A percentile compares a stretch with the other conserved stretches of the same genome.
Evolutionary conservation across 2,329 filamentous ascomycete species (phyloP).

Genomic region (Hymenoscyphus scutula): DNA sequence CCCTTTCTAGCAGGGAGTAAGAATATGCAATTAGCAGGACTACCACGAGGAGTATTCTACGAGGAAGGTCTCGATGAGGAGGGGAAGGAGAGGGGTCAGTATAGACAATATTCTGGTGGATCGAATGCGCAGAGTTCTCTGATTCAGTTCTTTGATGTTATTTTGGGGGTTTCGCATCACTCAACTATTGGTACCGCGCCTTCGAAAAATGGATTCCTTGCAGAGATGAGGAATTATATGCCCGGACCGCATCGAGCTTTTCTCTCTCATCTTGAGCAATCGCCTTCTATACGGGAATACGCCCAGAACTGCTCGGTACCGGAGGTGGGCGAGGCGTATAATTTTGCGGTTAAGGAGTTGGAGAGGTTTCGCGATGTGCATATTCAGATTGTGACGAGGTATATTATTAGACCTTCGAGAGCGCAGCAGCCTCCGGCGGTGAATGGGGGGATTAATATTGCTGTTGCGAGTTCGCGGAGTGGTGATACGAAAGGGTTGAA

Average conservation of each 20-base stretch:
- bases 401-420: slow-evolving; percentile 78
- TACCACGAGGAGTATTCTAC: slow-evolving; percentile 82
- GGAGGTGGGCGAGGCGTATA: slow-evolving; percentile 61
- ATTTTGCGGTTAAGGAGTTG: slow-evolving; percentile 72
- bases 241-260: slow-evolving; percentile 79
- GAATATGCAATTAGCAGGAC: slow-evolving; percentile 82
- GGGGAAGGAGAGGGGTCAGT: slow-evolving; percentile 62
- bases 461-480: slow-evolving; percentile 27
- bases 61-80: slow-evolving; percentile 63
- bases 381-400: slow-evolving; percentile 84
- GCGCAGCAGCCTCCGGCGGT: slow-evolving; percentile 36
- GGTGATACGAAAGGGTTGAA: slow-evolving; percentile 49
- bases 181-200: slow-evolving; percentile 36
- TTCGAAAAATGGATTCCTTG: slow-evolving; percentile 26
- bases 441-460: slow-evolving; percentile 42
- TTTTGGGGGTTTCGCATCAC: slow-evolving; percentile 76
- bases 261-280: slow-evolving; percentile 66
- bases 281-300: slow-evolving; percentile 61
- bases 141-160: slow-evolving; percentile 89
- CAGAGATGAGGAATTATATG: slow-evolving; percentile 86
- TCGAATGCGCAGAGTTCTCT: slow-evolving; percentile 92
- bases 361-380: slow-evolving; percentile 78
- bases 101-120: slow-evolving; percentile 79
- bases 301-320: slow-evolving; percentile 48
- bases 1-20: slow-evolving; percentile 89